Base-by-base conservation (phyloP, 352 stramenopile species). In the Globisporangium spinosum region DNA sequence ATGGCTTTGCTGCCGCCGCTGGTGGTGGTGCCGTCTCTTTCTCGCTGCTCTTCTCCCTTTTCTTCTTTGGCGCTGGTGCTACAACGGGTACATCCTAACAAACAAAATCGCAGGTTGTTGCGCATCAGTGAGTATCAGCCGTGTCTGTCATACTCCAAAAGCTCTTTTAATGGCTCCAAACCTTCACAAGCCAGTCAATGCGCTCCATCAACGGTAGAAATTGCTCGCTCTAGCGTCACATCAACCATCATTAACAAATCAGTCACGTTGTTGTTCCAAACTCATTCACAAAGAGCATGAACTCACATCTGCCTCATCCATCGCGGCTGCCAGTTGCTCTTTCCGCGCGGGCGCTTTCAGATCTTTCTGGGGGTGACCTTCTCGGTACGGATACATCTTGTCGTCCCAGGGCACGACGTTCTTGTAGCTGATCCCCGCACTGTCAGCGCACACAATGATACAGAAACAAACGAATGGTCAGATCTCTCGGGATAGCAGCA, bases 151-250 rank as follows among this genome's bases (percentile, higher is more conserved):
- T 7, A 54, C 6, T 10, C 38, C 29, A 56, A 57, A 5, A 10
- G 20, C 8, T 8, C 8, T 8, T 20, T 15, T 27, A 59, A 40
- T 8, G 9, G 29, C 43, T 45, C 2, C 29, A 27, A 61, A 67
- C 62, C 62, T 68, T 62, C 23, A 68, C 45, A 3, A 68, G 35
- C 63, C 63, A 68, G 53, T 62, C 63, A 22, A 68, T 61, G 25
- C 63, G 63, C 32, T 63, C 63, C 32, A 53, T 62, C 10, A 68
- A 22, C 20, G 63, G 56, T 5, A 68, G 56, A 25, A 29, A 61
- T 43, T 57, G 35, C 3, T 68, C 63, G 54, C 43, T 68, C 63
- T 68, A 27, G 35, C 43, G 8, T 49, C 13, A 64, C 17, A 25
- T 5, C 43, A 23, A 23, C 43, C 20, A 49, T 27, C 23, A 65